phyloP scores from a whole-genome alignment of 352 stramenopile species.

The Phytopythium kandeliae region DNA sequence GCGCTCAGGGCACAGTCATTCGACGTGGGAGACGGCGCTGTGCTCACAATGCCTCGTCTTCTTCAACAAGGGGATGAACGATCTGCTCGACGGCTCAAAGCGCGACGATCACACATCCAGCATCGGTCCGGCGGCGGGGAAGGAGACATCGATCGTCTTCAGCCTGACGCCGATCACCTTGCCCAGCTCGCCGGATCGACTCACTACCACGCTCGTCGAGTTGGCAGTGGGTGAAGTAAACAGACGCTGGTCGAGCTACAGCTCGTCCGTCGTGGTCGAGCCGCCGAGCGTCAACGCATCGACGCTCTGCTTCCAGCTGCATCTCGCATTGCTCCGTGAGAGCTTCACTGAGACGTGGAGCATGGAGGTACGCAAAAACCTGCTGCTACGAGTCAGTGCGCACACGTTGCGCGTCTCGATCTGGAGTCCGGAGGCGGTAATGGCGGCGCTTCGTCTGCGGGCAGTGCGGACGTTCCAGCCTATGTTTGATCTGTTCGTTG shows the following conservation, averaged over 20 bases:
- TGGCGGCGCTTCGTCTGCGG: background rate
- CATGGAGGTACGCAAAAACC: conserved; percentile 6
- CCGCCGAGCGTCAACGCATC: background rate
- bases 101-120: background rate
- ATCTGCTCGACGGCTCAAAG: too few relatives aligned
- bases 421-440: background rate
- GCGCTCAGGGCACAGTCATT: background rate
- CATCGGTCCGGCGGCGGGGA: background rate
- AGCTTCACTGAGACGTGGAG: background rate
- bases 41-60: background rate
- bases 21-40: too few relatives aligned
- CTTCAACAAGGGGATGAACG: background rate
- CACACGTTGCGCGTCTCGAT: background rate
- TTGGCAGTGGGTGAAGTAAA: too few relatives aligned
- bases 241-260: background rate
- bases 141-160: background rate
- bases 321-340: background rate
- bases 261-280: background rate
- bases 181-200: background rate
- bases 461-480: background rate
- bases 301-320: background rate
- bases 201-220: background rate
- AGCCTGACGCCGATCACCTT: background rate
- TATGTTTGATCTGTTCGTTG: background rate
- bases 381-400: background rate